Percentiles rank a stretch among this genome's conserved stretches.
Conservation (phyloP, 164 flowering plant species). For the Taxillus chinensis region DNA sequence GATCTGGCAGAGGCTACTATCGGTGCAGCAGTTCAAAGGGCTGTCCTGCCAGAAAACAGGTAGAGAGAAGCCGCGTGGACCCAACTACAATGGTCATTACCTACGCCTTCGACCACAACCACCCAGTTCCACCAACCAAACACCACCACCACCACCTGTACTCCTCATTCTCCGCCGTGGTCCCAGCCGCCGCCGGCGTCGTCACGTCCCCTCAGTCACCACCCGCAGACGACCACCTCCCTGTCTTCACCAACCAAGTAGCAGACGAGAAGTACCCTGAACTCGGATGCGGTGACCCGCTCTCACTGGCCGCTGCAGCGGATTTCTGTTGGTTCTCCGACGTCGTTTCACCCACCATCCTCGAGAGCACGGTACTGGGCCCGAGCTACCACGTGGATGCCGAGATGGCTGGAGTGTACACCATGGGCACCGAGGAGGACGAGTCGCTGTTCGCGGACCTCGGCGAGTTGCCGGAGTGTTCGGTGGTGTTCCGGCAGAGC, state of each 20-base stretch:
- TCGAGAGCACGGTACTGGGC: slow-evolving; percentile 43
- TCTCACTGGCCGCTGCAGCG: slow-evolving; percentile 11
- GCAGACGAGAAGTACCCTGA: slow-evolving; percentile 24
- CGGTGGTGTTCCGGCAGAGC: slow-evolving; percentile 25
- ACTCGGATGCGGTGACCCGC: slow-evolving; percentile 15
- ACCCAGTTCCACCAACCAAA: slow-evolving; percentile 42
- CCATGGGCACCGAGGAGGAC: slow-evolving; percentile 38
- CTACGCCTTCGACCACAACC: slow-evolving; percentile 84
- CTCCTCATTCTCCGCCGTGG: slow-evolving; percentile 6
- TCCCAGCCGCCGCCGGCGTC: slow-evolving; percentile 4
- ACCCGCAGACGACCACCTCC: slow-evolving; percentile 9
- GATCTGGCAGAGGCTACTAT: slow-evolving; percentile 61
- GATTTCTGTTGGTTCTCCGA: slow-evolving; percentile 50
- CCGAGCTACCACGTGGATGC: slow-evolving; percentile 15
- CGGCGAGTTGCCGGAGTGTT: slow-evolving; percentile 39
- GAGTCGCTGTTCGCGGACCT: slow-evolving; percentile 35
- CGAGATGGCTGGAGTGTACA: slow-evolving; percentile 36
- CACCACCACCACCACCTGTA: slow-evolving; percentile 5
- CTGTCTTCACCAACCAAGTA: slow-evolving; percentile 8
- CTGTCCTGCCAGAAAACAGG: slow-evolving; percentile 92
- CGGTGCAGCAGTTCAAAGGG: slow-evolving; percentile 88
- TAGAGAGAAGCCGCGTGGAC: slow-evolving; percentile 70
- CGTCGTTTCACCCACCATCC: slow-evolving; percentile 32
- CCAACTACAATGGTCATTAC: slow-evolving; percentile 74
- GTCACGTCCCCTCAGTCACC: not conserved